phyloP scores from a whole-genome alignment of 225 moss, liverwort and hornwort species.

The Sphagnum contortum region DNA sequence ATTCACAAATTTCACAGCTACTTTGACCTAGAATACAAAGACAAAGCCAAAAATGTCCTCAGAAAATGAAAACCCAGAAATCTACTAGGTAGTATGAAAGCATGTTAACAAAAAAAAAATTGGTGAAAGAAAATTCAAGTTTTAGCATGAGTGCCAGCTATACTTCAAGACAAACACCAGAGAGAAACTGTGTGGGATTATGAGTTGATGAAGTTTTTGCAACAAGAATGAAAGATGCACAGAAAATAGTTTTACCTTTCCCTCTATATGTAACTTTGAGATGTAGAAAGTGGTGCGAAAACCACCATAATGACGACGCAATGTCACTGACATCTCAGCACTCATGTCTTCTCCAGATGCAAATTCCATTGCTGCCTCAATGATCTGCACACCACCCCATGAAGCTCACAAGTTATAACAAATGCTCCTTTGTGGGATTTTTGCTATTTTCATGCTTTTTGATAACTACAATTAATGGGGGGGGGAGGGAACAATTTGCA shows the following conservation, averaged over 20 bases:
- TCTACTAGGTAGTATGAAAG: background rate
- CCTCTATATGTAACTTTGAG: conserved; percentile 36
- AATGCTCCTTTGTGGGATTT: too few species aligned
- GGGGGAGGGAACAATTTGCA: too few species aligned
- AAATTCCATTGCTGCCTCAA: conserved; percentile 43
- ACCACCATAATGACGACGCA: conserved; percentile 9
- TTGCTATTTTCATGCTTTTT: too few species aligned
- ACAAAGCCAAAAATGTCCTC: background rate
- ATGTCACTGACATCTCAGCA: conserved; percentile 33
- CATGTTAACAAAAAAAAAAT: background rate
- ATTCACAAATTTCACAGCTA: conserved; percentile 39
- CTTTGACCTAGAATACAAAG: conserved; percentile 34
- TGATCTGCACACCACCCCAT: conserved; percentile 20
- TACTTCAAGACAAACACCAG: too few species aligned
- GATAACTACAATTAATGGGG: too few species aligned
- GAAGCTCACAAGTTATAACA: too few species aligned
- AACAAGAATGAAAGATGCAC: too few species aligned
- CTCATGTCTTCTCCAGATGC: conserved; percentile 32
- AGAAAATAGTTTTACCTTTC: conserved; percentile 17
- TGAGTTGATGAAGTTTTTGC: too few species aligned
- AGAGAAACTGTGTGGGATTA: too few species aligned
- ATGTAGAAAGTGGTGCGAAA: conserved; percentile 36
- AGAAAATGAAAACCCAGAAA: background rate
- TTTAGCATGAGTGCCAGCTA: too few species aligned
- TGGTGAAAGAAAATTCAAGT: too few species aligned